Evolutionary conservation across 2,329 filamentous ascomycete species (phyloP).

Genomic region (Cercospora zeina): DNA sequence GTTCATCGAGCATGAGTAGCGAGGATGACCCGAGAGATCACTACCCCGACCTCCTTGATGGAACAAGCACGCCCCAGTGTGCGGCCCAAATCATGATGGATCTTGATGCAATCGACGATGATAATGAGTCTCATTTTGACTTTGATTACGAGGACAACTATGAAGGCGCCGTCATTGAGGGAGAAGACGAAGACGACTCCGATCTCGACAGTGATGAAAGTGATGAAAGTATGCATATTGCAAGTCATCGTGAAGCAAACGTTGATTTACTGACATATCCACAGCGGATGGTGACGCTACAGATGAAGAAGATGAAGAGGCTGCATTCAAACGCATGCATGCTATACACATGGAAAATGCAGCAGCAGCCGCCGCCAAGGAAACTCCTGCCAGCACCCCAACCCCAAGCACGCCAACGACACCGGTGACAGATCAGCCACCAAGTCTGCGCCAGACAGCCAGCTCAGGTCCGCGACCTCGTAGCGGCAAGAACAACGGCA

Average conservation of each 20-base stretch:
- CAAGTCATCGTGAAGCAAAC: constrained; percentile 7
- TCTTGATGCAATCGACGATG: constrained; percentile 35
- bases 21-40: constrained; percentile 37
- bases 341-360: constrained; percentile 14
- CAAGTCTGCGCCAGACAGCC: constrained; percentile 7
- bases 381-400: constrained; percentile 22
- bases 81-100: constrained; percentile 26
- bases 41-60: constrained; percentile 43
- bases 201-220: constrained; percentile 37
- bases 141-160: constrained; percentile 42
- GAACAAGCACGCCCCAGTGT: constrained; percentile 26
- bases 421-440: constrained; percentile 25
- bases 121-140: constrained; percentile 38
- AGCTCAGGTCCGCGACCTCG: constrained; percentile 10
- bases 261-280: constrained; percentile 31
- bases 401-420: constrained; percentile 27
- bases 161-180: constrained; percentile 32
- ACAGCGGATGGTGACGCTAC: constrained; percentile 41
- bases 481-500: constrained; percentile 5
- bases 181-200: constrained; percentile 35
- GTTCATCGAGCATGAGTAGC: constrained; percentile 38
- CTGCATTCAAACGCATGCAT: constrained; percentile 31
- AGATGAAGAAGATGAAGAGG: constrained; percentile 41
- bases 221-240: constrained; percentile 37
- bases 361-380: not conserved